Evolutionary conservation across 2,329 filamentous ascomycete genomes (phyloP), one percentile per base, ranked within the genome.

Genomic region (Fonsecaea multimorphosa): DNA sequence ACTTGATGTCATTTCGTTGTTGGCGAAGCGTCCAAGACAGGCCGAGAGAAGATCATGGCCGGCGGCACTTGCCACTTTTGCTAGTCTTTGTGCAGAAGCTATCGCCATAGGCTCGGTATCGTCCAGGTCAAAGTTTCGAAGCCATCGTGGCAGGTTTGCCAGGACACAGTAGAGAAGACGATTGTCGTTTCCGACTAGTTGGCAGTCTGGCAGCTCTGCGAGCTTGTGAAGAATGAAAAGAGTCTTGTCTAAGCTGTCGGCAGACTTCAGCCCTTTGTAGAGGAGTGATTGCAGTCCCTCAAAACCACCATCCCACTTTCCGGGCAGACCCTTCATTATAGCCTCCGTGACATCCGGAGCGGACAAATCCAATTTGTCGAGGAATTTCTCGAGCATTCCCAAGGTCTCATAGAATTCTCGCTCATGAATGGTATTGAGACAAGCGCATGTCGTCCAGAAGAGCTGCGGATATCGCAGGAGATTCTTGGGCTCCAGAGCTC

Each of bases 371-470:
- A 98, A 82, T 76, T 95, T 96, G 71, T 88, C 86, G 24, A 99
- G 80, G 38, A 96, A 88, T 73, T 91, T 91, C 65, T 96, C 91
- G 9, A 99, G 84, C 91, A 99, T 97, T 59, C 91, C 89, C 12
- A 97, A 82, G 24, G 91, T 93, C 75, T 97, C 95, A 68, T 95
- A 86, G 69, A 97, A 99, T 74, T 99, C 95, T 24, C 90, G 87
- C 78, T 99, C 96, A 70, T 98, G 96, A 74, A 98, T 96, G 0
- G 95, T 98, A 74, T 98, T 93, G 22, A 99, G 81, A 75, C 95
- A 99, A 11, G 95, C 95, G 73, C 93, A 97, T 0, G 92, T 97
- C 0, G 94, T 96, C 96, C 96, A 99, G 78, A 99, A 98, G 0
- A 99, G 82, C 74, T 98, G 94, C 1, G 95, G 95, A 70, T 97